Evolutionary conservation across 805 yeast species (phyloP), one percentile per base, ranked within the genome.

Genomic region (Kazachstania kunashirensis): DNA sequence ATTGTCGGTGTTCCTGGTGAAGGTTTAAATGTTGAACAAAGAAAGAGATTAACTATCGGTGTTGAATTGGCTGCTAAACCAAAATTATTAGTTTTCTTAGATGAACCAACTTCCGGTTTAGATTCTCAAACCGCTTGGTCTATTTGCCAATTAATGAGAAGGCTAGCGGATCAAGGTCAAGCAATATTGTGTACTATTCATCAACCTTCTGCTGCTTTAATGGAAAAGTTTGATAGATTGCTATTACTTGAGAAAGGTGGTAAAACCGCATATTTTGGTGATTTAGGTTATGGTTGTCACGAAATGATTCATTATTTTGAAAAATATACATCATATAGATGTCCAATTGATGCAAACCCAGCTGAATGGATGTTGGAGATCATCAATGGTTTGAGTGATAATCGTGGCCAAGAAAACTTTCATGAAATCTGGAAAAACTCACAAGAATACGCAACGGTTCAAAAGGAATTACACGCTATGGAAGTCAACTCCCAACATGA

Each of bases 341-440:
- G 88, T 62, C 86, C 88, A 15, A 62, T 66, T 6, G 66, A 67
- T 29, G 85, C 84, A 5, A 82, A 82, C 46, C 92, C 89, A 23
- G 89, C 88, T 11, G 95, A 84, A 63, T 85, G 94, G 92, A 85
- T 85, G 94, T 66, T 85, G 60, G 81, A 81, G 44, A 82, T 78
- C 44, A 80, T 79, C 49, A 86, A 88, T 50, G 86, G 86, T 37
- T 85, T 86, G 24, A 86, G 86, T 6, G 86, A 85, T 36, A 73
- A 84, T 24, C 79, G 75, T 47, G 82, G 85, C 14, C 66, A 67
- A 31, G 82, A 77, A 58, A 82, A 81, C 56, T 80, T 78, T 50
- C 68, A 74, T 50, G 78, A 81, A 50, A 84, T 80, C 33, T 84
- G 96, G 95, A 60, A 70, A 55, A 67, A 70, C 33, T 83, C 94